Evolutionary conservation across 75 land plant species (phyloP), one percentile per base, ranked within the genome.

Genomic region (Picea sitchensis): DNA sequence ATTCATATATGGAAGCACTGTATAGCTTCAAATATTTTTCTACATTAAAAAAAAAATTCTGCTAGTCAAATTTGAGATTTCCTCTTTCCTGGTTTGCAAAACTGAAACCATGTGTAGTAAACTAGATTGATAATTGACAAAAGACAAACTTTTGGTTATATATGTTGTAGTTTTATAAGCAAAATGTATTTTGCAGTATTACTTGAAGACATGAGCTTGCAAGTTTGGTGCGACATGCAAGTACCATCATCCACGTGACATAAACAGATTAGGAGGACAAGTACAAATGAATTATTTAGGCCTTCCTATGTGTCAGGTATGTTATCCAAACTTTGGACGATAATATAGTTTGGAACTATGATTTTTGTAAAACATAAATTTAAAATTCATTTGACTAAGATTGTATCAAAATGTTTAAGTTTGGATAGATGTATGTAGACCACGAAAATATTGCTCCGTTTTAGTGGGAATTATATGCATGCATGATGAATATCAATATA

Each of bases 261-360:
- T 67, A 58, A 86, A 44, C 76, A 83, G 41, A 41, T 44, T 44
- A 44, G 74, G 74, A 74, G 84, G 82, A 76, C 84, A 82, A 30
- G 88, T 90, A 5, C 79, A 80, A 68, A 71, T 92, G 64, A 96
- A 96, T 79, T 73, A 81, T 54, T 62, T 92, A 51, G 98, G 98
- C 59, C 88, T 94, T 54, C 98, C 98, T n/a, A 89, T 94, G 78
- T 88, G 98, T 6, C 85, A 84, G 93, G 98, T 96, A 41, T 54
- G 83, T 64, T 54, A 17, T 31, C 26, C 57, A 73, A 18, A 36
- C 54, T 73, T 18, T 30, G 32, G 21, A 6, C 2, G 15, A 21
- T 41, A 15, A 41, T 73, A 61, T 67, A 14, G 58, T 78, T 47
- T 44, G 18, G 57, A 47, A 65, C 20, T 30, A 17, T 61, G 63